phyloP scores from a whole-genome alignment of 169 alveolate genomes.

The Plasmodium berghei region DNA sequence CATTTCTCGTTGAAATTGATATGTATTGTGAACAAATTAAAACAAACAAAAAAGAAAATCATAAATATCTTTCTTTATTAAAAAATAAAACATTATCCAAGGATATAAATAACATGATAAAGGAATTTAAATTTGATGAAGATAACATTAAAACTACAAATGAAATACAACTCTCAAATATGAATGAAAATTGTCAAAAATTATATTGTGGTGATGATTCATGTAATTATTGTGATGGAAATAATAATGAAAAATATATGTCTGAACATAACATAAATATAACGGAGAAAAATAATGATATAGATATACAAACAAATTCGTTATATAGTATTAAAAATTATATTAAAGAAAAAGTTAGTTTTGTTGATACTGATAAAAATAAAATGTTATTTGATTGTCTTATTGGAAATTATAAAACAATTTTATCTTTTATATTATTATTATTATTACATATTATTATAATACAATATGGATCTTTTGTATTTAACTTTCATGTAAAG shows the following conservation, averaged over 20 bases:
- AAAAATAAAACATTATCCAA: not conserved
- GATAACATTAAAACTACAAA: too few relatives aligned
- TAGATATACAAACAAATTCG: too few relatives aligned
- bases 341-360: not conserved
- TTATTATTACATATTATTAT: conserved; percentile 32
- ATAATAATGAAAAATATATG: too few relatives aligned
- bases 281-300: too few relatives aligned
- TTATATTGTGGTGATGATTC: too few relatives aligned
- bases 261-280: too few relatives aligned
- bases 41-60: not conserved
- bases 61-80: not conserved
- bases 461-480: conserved; percentile 44
- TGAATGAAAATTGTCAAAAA: too few relatives aligned
- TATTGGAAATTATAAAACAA: conserved; percentile 22
- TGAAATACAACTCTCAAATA: too few relatives aligned
- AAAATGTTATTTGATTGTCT: conserved; percentile 29
- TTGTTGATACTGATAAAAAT: not conserved
- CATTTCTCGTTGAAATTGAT: conserved; percentile 28
- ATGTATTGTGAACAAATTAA: conserved; percentile 9
- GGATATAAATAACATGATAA: not conserved
- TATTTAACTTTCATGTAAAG: conserved; percentile 48
- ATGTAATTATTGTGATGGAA: too few relatives aligned
- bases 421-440: conserved; percentile 11
- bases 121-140: conserved; percentile 2
- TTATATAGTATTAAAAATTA: not conserved